Evolutionary conservation across 2,329 filamentous ascomycete species (phyloP).

Genomic region (Fusarium albosuccineum): DNA sequence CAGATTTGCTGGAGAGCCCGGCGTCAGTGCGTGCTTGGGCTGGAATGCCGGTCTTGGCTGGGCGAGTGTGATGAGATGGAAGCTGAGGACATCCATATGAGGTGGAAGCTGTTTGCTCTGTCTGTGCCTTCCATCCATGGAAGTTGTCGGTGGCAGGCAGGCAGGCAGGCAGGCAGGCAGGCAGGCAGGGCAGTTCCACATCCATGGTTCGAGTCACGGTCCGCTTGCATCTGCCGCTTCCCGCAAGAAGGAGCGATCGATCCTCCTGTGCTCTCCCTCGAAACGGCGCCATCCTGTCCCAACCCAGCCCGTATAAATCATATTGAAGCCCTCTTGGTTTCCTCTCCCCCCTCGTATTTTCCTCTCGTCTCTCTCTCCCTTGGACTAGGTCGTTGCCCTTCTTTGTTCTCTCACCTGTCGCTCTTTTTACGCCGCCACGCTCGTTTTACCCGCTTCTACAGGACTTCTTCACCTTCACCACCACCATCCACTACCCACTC

Average conservation of each 20-base stretch:
- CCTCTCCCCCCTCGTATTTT: not conserved
- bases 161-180: constrained; percentile 1
- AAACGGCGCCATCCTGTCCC: not conserved
- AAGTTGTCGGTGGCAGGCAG: not conserved
- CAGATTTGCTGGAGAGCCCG: too few relatives aligned
- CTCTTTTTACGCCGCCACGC: not conserved
- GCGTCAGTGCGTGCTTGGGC: too few relatives aligned
- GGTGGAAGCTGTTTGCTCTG: not conserved
- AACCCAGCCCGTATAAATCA: constrained; percentile 2
- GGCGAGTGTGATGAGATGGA: constrained; percentile 2
- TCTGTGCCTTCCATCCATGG: not conserved
- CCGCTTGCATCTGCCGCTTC: constrained; percentile 14
- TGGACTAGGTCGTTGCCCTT: not conserved
- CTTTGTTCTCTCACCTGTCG: not conserved
- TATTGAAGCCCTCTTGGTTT: not conserved
- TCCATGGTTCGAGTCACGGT: not conserved
- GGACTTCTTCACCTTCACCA: not conserved
- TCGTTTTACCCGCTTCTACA: not conserved
- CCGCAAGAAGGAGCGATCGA: constrained; percentile 5
- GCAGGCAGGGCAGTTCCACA: constrained; percentile 1
- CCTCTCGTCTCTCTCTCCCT: not conserved
- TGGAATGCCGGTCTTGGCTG: not conserved
- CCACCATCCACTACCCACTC: not conserved
- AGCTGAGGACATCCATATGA: not conserved
- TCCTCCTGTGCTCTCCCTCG: constrained; percentile 7